Evolutionary conservation across 768 basidiomycete species (phyloP).

Genomic region (Hericium rajendrae): DNA sequence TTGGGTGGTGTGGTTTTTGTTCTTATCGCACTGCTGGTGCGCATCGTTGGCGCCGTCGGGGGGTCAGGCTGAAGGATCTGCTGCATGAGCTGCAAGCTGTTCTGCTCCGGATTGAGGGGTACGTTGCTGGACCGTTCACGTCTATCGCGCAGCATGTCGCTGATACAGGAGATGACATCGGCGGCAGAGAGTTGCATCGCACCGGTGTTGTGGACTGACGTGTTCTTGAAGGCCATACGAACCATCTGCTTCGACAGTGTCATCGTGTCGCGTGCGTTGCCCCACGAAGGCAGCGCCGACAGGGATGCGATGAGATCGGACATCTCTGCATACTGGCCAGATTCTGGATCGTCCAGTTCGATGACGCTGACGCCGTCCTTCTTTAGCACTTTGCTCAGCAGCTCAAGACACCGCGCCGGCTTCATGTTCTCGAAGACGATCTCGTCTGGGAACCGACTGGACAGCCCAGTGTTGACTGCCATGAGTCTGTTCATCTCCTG

Average conservation of each 20-base stretch:
- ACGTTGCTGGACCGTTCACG: not conserved
- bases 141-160: not conserved
- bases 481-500: conserved; percentile 55
- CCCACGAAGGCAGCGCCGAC: conserved; percentile 46
- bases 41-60: not conserved
- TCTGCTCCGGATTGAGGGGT: not conserved
- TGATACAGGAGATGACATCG: not conserved
- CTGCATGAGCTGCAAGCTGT: not conserved
- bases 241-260: conserved; percentile 42
- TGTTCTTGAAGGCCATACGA: conserved; percentile 26
- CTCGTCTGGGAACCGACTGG: conserved; percentile 60
- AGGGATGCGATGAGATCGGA: conserved; percentile 30
- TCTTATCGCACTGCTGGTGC: not conserved
- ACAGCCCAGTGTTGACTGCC: conserved; percentile 48
- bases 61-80: not conserved
- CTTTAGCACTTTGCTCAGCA: conserved; percentile 38
- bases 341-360: conserved; percentile 26
- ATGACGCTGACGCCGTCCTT: conserved; percentile 31
- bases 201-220: conserved; percentile 4
- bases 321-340: conserved; percentile 26
- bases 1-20: not conserved
- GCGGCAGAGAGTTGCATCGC: conserved; percentile 3
- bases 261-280: conserved; percentile 58
- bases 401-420: conserved; percentile 36
- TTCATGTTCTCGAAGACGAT: conserved; percentile 45